Conservation (phyloP, 2,329 filamentous ascomycete genomes). For the Magnaporthiopsis incrustans region DNA sequence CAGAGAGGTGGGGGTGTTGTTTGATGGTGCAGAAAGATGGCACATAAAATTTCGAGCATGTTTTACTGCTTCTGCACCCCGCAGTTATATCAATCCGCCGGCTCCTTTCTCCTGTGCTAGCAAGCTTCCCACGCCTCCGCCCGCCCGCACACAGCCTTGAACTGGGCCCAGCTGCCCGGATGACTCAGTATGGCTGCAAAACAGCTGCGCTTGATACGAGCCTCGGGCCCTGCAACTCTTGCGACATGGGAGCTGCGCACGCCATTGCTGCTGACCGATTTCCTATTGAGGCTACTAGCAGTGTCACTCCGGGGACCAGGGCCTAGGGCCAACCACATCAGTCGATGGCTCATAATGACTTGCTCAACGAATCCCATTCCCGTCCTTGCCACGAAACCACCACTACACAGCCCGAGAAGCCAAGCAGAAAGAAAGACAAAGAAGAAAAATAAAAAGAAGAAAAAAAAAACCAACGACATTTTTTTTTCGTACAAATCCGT, state of each 20-base stretch:
- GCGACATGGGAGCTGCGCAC: background rate
- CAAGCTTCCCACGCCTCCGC: too few relatives aligned
- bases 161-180: background rate
- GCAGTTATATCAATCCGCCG: background rate
- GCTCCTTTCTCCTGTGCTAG: background rate
- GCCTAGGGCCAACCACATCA: background rate
- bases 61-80: background rate
- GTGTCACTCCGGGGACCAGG: too few relatives aligned
- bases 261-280: background rate
- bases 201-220: background rate
- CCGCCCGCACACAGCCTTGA: too few relatives aligned
- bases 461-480: background rate
- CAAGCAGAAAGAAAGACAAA: background rate
- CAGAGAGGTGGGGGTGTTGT: background rate
- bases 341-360: background rate
- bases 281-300: background rate
- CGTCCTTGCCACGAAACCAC: background rate
- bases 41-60: background rate
- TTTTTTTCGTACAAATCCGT: background rate
- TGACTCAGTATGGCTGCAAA: background rate
- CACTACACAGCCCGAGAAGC: background rate
- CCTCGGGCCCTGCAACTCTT: background rate
- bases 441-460: too few relatives aligned
- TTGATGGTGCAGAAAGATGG: background rate
- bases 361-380: background rate